Percentiles rank a stretch among this genome's conserved stretches.
phyloP scores from a whole-genome alignment of 106 monocot species.

The Allium sativum region DNA sequence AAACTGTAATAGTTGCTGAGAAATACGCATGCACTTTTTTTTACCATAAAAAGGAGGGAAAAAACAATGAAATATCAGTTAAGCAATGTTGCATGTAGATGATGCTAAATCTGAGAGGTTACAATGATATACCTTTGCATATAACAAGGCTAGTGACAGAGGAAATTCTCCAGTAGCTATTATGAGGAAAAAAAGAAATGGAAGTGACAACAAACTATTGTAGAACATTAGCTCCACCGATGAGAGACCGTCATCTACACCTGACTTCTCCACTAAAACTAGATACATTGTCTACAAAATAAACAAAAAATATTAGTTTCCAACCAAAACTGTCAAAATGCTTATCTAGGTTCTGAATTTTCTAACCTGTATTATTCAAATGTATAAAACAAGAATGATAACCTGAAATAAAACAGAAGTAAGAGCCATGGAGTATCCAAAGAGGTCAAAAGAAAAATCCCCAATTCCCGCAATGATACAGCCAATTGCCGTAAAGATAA shows the following conservation, averaged over 20 bases:
- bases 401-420: slow-evolving; percentile 97
- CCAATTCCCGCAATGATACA: slow-evolving; percentile 83
- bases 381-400: slow-evolving; percentile 5
- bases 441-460: slow-evolving; percentile 93
- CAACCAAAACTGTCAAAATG: not conserved
- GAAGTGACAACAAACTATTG: slow-evolving; percentile 74
- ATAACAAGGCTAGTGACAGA: slow-evolving; percentile 48
- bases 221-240: slow-evolving; percentile 90
- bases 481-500: slow-evolving; percentile 64
- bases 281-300: slow-evolving; percentile 82
- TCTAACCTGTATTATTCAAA: no score
- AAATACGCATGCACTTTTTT: no score
- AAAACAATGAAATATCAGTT: no score
- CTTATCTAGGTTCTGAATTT: no score
- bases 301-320: slow-evolving; percentile 10
- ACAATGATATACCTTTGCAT: slow-evolving; percentile 45
- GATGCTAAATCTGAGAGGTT: not conserved
- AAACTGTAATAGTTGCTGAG: no score
- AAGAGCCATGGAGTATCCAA: slow-evolving; percentile 90
- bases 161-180: slow-evolving; percentile 82
- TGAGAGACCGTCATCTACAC: slow-evolving; percentile 81
- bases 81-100: not conserved
- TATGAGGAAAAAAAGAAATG: slow-evolving; percentile 62
- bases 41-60: no score
- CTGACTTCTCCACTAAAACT: slow-evolving; percentile 90